A percentile compares a stretch with the other conserved stretches of the same genome.
These are phyloP conservation scores for Brassica carinata DNA, from an alignment of 345 rosid species.

Conservation along the genomic window DNA sequence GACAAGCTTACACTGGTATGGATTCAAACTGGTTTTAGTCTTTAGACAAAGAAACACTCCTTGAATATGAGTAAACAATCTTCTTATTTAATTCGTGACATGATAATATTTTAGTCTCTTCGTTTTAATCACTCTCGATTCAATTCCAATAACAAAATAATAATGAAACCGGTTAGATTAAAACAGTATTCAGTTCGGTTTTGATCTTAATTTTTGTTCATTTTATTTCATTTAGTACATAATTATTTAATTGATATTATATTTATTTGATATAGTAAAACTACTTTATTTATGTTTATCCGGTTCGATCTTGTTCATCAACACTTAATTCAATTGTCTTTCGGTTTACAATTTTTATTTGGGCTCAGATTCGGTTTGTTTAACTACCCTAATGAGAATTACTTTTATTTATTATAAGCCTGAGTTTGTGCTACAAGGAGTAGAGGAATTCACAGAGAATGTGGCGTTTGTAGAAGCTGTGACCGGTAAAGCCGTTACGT, in stretches of 20 bases:
- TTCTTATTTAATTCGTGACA: too few relatives aligned
- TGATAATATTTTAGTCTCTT: too few relatives aligned
- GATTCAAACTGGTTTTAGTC: background rate
- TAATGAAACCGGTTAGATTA: too few relatives aligned
- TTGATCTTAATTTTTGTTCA: too few relatives aligned
- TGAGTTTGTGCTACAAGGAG: constrained; percentile 81
- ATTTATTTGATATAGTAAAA: background rate
- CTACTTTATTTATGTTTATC: background rate
- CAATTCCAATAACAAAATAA: too few relatives aligned
- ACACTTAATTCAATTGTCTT: too few relatives aligned
- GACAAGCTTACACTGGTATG: constrained; percentile 53
- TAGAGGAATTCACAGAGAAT: constrained; percentile 63
- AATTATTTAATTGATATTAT: background rate
- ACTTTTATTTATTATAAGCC: constrained; percentile 38
- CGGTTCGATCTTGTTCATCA: too few relatives aligned
- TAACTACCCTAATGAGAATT: background rate
- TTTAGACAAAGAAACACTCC: background rate
- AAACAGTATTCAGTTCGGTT: too few relatives aligned
- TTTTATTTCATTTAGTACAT: background rate
- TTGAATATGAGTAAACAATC: background rate
- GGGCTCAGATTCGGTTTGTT: background rate
- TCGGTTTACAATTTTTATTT: too few relatives aligned
- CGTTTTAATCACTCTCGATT: too few relatives aligned
- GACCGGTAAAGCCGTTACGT: constrained; percentile 69
- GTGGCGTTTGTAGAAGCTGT: constrained; percentile 85